Evolutionary conservation across 164 flowering plant species (phyloP).

Genomic region (Aristolochia californica): DNA sequence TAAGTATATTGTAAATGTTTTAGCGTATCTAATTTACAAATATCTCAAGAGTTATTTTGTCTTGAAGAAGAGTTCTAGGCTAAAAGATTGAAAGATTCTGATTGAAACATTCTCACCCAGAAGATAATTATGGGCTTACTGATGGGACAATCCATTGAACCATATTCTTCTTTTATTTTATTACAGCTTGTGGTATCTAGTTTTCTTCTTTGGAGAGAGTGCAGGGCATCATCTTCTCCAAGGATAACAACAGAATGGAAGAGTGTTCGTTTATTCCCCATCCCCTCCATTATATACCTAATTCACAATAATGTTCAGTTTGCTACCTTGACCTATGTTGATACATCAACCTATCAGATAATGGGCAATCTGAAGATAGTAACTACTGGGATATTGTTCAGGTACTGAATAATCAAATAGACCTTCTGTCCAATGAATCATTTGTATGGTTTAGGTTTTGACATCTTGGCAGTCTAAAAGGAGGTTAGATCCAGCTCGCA

Average conservation of each 20-base stretch:
- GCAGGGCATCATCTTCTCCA: constrained; percentile 33
- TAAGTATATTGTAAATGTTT: too few relatives aligned
- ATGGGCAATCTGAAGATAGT: constrained; percentile 97
- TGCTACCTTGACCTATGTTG: constrained; percentile 86
- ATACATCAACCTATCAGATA: constrained; percentile 94
- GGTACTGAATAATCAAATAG: constrained; percentile 29
- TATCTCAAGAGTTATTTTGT: too few relatives aligned
- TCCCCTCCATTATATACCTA: constrained; percentile 85
- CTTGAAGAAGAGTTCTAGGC: too few relatives aligned
- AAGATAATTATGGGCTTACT: too few relatives aligned
- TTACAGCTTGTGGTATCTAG: constrained; percentile 73
- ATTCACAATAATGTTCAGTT: constrained; percentile 95
- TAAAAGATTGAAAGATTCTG: too few relatives aligned
- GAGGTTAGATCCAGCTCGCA: neutral
- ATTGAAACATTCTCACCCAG: too few relatives aligned
- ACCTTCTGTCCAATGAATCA: neutral
- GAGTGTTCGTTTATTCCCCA: constrained; percentile 61
- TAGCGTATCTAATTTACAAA: too few relatives aligned
- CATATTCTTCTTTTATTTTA: constrained; percentile 4
- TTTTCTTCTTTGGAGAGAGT: constrained; percentile 76
- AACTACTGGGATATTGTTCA: constrained; percentile 86
- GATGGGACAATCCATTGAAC: too few relatives aligned
- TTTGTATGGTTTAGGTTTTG: neutral
- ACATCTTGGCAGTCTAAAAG: neutral
- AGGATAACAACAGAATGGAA: constrained; percentile 95